A percentile compares a stretch with the other conserved stretches of the same genome.
phyloP scores from a whole-genome alignment of 768 basidiomycete genomes.

The Leccinellum luteum region DNA sequence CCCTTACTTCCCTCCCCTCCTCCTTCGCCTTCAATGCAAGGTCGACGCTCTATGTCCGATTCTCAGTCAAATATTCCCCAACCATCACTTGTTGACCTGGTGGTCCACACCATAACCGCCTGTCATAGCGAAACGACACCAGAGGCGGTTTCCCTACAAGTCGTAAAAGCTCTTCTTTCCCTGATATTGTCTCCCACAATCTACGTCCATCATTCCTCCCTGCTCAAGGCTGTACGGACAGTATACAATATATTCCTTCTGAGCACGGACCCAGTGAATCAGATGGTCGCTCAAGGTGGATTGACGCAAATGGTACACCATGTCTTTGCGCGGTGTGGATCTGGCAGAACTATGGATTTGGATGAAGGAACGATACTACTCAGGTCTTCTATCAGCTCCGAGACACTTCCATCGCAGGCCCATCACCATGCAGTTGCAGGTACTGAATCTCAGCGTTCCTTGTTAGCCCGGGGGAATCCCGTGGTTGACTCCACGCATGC shows the following conservation, averaged over 20 bases:
- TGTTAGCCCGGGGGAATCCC: constrained; percentile 2
- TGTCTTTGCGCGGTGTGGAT: constrained; percentile 80
- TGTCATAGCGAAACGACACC: constrained; percentile 87
- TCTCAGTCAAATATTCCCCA: constrained; percentile 53
- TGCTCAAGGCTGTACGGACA: constrained; percentile 94
- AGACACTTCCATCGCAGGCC: constrained; percentile 12
- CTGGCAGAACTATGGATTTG: constrained; percentile 22
- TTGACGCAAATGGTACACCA: constrained; percentile 98
- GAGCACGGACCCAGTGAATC: constrained; percentile 86
- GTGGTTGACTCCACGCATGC: background rate
- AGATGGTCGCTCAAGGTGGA: constrained; percentile 97
- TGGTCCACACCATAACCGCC: constrained; percentile 91
- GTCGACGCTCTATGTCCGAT: constrained; percentile 39
- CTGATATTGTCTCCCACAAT: constrained; percentile 84
- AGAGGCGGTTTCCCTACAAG: constrained; percentile 90
- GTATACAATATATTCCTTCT: constrained; percentile 98
- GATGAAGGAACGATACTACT: constrained; percentile 15
- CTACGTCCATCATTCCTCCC: constrained; percentile 91
- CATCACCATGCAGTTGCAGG: constrained; percentile 4
- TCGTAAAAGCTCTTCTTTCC: constrained; percentile 91
- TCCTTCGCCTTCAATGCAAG: constrained; percentile 58
- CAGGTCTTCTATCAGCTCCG: constrained; percentile 24
- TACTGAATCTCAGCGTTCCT: constrained; percentile 11
- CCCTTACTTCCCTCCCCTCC: constrained; percentile 66
- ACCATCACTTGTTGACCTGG: constrained; percentile 85